Base-by-base conservation (phyloP, 208 protist species). In the Acanthamoeba royreba region DNA sequence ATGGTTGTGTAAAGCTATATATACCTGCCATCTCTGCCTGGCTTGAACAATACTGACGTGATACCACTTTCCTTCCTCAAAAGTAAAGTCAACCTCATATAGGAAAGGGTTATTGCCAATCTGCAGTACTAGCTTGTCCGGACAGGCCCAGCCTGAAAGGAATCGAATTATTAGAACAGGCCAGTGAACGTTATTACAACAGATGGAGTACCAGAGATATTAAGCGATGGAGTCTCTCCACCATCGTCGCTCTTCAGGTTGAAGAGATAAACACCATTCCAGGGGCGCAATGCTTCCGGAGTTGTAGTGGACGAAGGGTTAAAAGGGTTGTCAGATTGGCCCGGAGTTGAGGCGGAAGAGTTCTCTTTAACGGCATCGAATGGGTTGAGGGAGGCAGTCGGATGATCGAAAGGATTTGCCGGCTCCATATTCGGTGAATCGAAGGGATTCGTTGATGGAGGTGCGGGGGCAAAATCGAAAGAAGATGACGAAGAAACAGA, bases 131-230 rank as follows among this genome's bases (percentile, higher is more conserved):
- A 90, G 55, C 83, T 90, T 90, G 83, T 61, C 55, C 47, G 83
- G 83, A 90, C 52, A 61, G 22, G 40, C 55, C 55, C 47, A 90
- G 55, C 83, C 83, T 90, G 45, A 7, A n/a, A 53, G 38, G 45
- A 9, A 53, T 25, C 74, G 17, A 7, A 7, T 13, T 85, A 25
- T 53, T 7, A 85, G 13, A 35, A 38, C 17, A 42, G 42, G 45
- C 38, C 8, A n/a, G n/a, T n/a, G 9, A 9, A 38, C 40, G 19
- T 22, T n/a, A 9, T 31, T n/a, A 63, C 0, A 9, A 9, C n/a
- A n/a, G n/a, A n/a, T n/a, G n/a, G n/a, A n/a, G 49, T 90, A 90
- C 83, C 83, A 28, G 83, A 90, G 38, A 90, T 90, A 35, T 90
- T 90, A n/a, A 90, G 83, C 31, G 83, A 72, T 0, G 83, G 83